Evolutionary conservation across 495 filamentous ascomycete species (phyloP).

Genomic region (Symbiotaphrina buchneri): DNA sequence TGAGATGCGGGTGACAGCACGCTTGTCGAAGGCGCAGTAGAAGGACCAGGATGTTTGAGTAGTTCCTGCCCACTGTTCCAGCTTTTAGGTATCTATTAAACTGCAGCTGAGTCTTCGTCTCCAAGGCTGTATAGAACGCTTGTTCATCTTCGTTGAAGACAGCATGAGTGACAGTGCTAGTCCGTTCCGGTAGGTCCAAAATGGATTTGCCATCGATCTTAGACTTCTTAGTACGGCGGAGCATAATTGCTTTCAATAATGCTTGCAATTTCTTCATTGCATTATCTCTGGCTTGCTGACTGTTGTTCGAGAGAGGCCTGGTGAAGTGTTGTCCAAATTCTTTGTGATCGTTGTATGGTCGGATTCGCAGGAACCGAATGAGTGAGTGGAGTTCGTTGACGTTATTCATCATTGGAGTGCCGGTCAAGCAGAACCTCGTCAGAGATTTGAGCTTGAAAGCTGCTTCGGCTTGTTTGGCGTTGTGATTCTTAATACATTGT

Average conservation of each 20-base stretch:
- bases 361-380: slow-evolving; percentile 59
- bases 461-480: slow-evolving; percentile 39
- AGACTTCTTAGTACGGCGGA: slow-evolving; percentile 69
- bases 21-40: slow-evolving; percentile 80
- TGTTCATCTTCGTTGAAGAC: slow-evolving; percentile 55
- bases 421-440: slow-evolving; percentile 70
- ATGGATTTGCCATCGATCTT: slow-evolving; percentile 74
- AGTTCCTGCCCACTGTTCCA: slow-evolving; percentile 53
- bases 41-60: slow-evolving; percentile 65
- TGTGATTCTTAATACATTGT: slow-evolving; percentile 79
- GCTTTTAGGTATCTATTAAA: slow-evolving; percentile 62
- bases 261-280: slow-evolving; percentile 56
- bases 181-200: slow-evolving; percentile 46
- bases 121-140: slow-evolving; percentile 49
- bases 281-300: slow-evolving; percentile 12
- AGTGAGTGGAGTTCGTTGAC: slow-evolving; percentile 67
- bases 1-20: slow-evolving; percentile 85
- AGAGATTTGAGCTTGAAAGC: slow-evolving; percentile 34
- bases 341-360: slow-evolving; percentile 46
- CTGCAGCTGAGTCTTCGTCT: slow-evolving; percentile 36
- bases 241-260: slow-evolving; percentile 62
- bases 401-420: slow-evolving; percentile 88
- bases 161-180: slow-evolving; percentile 38
- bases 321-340: slow-evolving; percentile 22
- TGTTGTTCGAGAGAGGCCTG: slow-evolving; percentile 25